Evolutionary conservation across 78 protist genomes (phyloP).

Genomic region (Polysphondylium violaceum): DNA sequence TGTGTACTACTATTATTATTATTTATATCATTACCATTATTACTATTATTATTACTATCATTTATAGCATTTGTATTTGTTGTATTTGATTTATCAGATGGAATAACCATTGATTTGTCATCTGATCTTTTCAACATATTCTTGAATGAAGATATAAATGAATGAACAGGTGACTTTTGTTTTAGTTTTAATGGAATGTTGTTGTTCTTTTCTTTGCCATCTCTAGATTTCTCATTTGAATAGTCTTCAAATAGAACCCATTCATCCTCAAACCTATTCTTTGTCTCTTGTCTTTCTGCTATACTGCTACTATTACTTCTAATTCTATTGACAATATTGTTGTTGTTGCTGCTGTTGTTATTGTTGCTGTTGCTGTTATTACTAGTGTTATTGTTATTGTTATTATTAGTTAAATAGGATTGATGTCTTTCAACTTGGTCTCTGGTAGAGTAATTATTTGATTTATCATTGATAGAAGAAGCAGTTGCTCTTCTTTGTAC

Average conservation of each 20-base stretch:
- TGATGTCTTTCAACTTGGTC: background rate
- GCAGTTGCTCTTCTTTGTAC: constrained; percentile 71
- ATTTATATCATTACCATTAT: background rate
- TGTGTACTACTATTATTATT: background rate
- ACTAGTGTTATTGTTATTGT: background rate
- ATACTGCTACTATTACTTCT: constrained; percentile 72
- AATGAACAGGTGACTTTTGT: constrained; percentile 53
- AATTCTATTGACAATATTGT: constrained; percentile 5
- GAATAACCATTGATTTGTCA: constrained; percentile 3
- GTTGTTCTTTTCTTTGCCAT: background rate
- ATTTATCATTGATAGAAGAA: background rate
- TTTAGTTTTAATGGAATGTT: constrained; percentile 4
- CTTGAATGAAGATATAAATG: constrained; percentile 58
- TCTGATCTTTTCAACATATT: constrained; percentile 65
- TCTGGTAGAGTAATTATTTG: no score
- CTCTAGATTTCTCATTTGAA: background rate
- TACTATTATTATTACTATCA: background rate
- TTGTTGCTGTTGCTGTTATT: background rate
- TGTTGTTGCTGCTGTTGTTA: background rate
- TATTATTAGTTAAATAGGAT: background rate
- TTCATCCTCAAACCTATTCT: constrained; percentile 23
- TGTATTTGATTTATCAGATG: background rate
- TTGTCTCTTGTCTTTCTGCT: constrained; percentile 50
- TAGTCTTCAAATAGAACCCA: constrained; percentile 76
- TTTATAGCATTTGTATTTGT: background rate